Evolutionary conservation across 2,329 filamentous ascomycete genomes (phyloP).

Genomic region (Epichloe uncinata): DNA sequence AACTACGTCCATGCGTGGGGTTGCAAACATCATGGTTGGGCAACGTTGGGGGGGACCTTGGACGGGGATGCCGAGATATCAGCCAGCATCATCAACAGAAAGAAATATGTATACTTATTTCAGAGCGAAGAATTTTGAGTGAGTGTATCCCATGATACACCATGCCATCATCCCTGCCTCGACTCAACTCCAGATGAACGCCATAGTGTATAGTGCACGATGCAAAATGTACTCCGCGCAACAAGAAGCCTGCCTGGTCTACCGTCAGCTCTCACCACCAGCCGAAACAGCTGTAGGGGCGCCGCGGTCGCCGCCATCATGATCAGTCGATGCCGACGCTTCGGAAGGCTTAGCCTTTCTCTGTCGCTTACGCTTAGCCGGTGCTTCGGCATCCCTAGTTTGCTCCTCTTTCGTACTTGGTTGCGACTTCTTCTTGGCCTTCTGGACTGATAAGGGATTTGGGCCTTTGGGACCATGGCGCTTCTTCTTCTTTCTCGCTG

Average conservation of each 20-base stretch:
- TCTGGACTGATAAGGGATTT: slow-evolving; percentile 60
- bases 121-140: background rate
- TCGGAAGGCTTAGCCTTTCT: slow-evolving; percentile 16
- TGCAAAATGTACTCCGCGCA: background rate
- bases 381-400: slow-evolving; percentile 12
- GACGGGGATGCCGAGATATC: background rate
- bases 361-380: slow-evolving; percentile 19
- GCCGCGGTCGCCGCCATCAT: slow-evolving; percentile 7
- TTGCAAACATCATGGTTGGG: too few species aligned
- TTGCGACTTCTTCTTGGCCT: slow-evolving; percentile 40
- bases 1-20: too few species aligned
- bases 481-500: slow-evolving; percentile 43
- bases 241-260: background rate
- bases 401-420: slow-evolving; percentile 15
- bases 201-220: background rate
- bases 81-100: background rate
- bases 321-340: background rate
- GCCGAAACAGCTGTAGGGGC: background rate
- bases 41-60: too few species aligned
- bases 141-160: background rate
- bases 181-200: background rate
- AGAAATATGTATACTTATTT: background rate
- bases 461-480: slow-evolving; percentile 51
- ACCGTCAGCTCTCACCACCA: background rate
- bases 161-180: too few species aligned